Evolutionary conservation across 306 rosid genomes (phyloP).

Genomic region (Glycine soja): DNA sequence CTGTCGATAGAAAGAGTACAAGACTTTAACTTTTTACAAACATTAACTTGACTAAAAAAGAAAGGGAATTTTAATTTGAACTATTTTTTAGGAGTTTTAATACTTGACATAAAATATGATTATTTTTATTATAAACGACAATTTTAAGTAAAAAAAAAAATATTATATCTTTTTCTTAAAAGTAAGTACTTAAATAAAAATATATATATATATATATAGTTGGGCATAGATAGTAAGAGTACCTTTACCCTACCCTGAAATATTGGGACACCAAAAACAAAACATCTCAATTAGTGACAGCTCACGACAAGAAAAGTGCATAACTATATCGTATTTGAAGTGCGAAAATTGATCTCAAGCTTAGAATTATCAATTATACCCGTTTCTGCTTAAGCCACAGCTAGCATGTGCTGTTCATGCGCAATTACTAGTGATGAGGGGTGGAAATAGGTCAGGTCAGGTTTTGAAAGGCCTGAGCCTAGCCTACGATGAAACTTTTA

Average conservation of each 20-base stretch:
- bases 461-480: too few species aligned
- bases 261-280: conserved; percentile 11
- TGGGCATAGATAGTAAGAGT: neutral
- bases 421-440: too few species aligned
- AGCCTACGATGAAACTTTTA: too few species aligned
- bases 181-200: neutral
- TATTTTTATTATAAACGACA: neutral
- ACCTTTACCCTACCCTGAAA: neutral
- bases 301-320: conserved; percentile 2
- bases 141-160: neutral
- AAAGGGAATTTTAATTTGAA: neutral
- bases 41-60: neutral
- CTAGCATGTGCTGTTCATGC: too few species aligned
- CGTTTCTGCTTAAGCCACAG: neutral
- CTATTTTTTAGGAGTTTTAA: neutral
- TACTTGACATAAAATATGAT: neutral
- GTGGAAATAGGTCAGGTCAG: too few species aligned
- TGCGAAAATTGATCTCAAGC: neutral
- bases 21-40: neutral
- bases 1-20: neutral
- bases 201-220: neutral
- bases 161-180: neutral
- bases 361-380: neutral
- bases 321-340: conserved; percentile 15
- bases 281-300: conserved; percentile 32